Base-by-base conservation (phyloP, 139 green algal species). In the Tetradesmus obliquus region DNA sequence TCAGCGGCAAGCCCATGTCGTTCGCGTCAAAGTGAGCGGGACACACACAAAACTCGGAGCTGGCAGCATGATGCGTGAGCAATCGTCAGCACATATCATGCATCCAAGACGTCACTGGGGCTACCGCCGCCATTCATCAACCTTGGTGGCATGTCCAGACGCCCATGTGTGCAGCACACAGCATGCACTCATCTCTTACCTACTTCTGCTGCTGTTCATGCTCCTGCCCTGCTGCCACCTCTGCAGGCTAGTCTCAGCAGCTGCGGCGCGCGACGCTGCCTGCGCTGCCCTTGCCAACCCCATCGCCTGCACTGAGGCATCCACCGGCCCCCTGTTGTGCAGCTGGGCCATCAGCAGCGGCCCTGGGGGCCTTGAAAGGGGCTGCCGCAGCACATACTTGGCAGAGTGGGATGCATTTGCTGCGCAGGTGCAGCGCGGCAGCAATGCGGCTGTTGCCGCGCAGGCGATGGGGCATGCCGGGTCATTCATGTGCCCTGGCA, bases 381-480 rank as follows among this genome's bases (percentile, higher is more conserved):
- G 84, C 84, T 88, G 84, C 57, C 84, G 72, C 84, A 88, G 84
- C 57, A 76, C 3, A 2, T 88, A 88, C 84, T 15, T 88, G 58
- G 32, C 84, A 13, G 84, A 88, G 51, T 88, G 84, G 84, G 72
- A 60, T 19, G n/a, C 32, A 12, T 88, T 79, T 79, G 22, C 84
- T 15, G n/a, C 22, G 13, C 84, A 45, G 57, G 84, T 55, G 20
- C 24, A 53, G 74, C 74, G 66, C 74, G 24, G 57, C 22, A 55
- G 53, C 12, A 15, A 32, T 10, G 84, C 22, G 8, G 57, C 84
- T 32, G 57, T 79, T 55, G 84, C 84, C n/a, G 57, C 84, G 10
- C 22, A 79, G n/a, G 84, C 84, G 12, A 32, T 88, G 84, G 22
- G 10, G 5, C 84, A 79, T 55, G n/a, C n/a, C 2, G 84, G 84